A percentile compares a stretch with the other conserved stretches of the same genome.
These are phyloP conservation scores for Boletus sp. DNA, from an alignment of 768 basidiomycete species.

Conservation along the genomic window DNA sequence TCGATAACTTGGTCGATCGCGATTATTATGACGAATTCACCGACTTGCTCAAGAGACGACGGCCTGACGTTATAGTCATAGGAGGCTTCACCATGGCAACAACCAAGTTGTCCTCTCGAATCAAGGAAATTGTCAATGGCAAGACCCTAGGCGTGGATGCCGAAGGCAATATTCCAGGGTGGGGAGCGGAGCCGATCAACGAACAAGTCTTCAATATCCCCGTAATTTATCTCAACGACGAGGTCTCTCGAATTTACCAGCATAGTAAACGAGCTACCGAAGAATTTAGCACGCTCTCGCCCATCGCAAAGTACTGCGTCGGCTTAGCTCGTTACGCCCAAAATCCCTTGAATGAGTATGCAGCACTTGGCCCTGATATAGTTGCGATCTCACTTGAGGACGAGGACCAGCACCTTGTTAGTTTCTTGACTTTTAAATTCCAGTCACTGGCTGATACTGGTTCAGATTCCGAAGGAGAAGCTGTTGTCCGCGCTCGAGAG, in stretches of 20 bases:
- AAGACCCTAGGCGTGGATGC: constrained; percentile 25
- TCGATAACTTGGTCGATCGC: constrained; percentile 80
- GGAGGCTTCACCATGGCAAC: constrained; percentile 89
- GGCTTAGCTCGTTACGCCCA: constrained; percentile 92
- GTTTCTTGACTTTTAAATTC: constrained; percentile 17
- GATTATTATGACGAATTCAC: constrained; percentile 72
- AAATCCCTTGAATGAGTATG: constrained; percentile 92
- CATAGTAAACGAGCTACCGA: constrained; percentile 81
- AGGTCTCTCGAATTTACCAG: constrained; percentile 92
- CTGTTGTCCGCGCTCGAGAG: constrained; percentile 79
- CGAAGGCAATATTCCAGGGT: constrained; percentile 19
- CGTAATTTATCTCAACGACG: constrained; percentile 84
- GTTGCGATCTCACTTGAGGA: constrained; percentile 81
- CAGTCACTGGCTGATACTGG: constrained; percentile 4
- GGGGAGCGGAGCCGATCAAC: constrained; percentile 33
- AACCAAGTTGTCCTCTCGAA: constrained; percentile 58
- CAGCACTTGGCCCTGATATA: constrained; percentile 84
- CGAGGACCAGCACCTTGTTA: constrained; percentile 81
- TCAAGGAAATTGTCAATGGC: constrained; percentile 55
- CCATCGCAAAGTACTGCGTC: constrained; percentile 87
- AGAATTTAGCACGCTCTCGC: constrained; percentile 78
- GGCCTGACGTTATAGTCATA: constrained; percentile 85
- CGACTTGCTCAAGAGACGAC: constrained; percentile 77
- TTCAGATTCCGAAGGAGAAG: constrained; percentile 85
- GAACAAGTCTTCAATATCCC: constrained; percentile 58